A percentile compares a stretch with the other conserved stretches of the same genome.
Conservation (phyloP, 208 protist species). For the Acanthamoeba culbertsoni region DNA sequence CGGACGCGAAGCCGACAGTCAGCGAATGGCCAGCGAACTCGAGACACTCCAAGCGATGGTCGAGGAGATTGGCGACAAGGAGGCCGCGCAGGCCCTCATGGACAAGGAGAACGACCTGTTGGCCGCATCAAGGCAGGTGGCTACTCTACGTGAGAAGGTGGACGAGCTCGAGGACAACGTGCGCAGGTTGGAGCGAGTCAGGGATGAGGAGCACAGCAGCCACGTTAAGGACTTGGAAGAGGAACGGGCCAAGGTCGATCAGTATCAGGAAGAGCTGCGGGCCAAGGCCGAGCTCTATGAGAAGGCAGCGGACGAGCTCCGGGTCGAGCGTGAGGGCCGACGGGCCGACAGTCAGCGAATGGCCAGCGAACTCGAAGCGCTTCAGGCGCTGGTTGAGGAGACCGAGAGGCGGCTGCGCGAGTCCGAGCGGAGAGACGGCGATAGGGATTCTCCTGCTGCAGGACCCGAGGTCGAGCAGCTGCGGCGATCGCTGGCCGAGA, state of each 20-base stretch:
- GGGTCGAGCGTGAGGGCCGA: neutral
- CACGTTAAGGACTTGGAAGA: neutral
- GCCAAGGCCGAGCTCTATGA: neutral
- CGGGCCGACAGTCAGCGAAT: neutral
- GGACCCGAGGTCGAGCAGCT: neutral
- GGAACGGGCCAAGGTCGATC: no score
- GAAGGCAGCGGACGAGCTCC: neutral
- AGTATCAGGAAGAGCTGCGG: neutral
- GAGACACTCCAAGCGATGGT: neutral
- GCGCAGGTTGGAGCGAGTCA: neutral
- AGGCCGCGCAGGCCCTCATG: no score
- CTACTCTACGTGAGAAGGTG: neutral
- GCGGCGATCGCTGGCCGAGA: neutral
- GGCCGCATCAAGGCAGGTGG: neutral
- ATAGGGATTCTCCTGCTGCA: neutral
- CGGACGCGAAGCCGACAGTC: neutral
- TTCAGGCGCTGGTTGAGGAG: neutral
- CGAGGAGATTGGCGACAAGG: neutral
- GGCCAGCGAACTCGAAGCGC: neutral
- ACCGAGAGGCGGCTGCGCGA: neutral
- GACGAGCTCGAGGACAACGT: neutral
- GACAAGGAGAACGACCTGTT: neutral
- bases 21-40: neutral
- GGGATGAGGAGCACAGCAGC: neutral
- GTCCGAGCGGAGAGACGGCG: neutral